A percentile compares a stretch with the other conserved stretches of the same genome.
Conservation (phyloP, 495 filamentous ascomycete genomes). For the Apiosordaria backusii region DNA sequence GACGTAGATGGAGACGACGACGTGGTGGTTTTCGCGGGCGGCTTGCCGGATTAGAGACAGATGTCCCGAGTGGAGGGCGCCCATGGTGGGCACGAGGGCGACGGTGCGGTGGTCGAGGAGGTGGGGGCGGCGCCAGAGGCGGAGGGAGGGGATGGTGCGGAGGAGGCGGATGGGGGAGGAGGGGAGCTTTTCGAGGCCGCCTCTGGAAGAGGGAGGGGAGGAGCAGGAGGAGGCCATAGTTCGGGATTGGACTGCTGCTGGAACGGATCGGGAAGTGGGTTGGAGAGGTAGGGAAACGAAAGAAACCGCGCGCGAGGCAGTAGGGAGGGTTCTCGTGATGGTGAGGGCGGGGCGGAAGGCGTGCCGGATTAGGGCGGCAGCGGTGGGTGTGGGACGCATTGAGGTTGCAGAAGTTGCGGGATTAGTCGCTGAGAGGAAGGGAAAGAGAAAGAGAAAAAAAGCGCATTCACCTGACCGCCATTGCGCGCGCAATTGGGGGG, state of each 20-base stretch:
- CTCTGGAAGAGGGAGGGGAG: not conserved
- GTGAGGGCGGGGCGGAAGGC: conserved; percentile 28
- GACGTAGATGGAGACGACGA: conserved; percentile 88
- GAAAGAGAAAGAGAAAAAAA: conserved; percentile 2
- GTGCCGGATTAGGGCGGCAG: conserved; percentile 29
- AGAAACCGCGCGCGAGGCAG: not conserved
- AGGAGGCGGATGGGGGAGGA: conserved; percentile 66
- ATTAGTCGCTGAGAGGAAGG: not conserved
- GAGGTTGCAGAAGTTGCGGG: not conserved
- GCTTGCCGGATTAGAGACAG: conserved; percentile 82
- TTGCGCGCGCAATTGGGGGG: conserved; percentile 12
- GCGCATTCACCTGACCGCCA: conserved; percentile 1
- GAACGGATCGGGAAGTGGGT: not conserved
- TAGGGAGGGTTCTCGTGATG: conserved; percentile 6
- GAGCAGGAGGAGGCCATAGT: conserved; percentile 31
- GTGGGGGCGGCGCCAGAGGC: conserved; percentile 65
- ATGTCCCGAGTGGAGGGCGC: conserved; percentile 89
- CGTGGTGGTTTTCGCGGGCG: conserved; percentile 74
- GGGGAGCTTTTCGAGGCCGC: conserved; percentile 41
- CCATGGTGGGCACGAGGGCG: conserved; percentile 94
- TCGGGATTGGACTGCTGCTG: conserved; percentile 16
- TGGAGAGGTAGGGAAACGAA: not conserved
- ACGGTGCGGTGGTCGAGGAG: conserved; percentile 66
- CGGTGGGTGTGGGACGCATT: conserved; percentile 16
- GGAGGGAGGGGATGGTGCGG: conserved; percentile 66